Conservation (phyloP, 1,284 basidiomycete species). For the Apiotrichum porosum region DNA sequence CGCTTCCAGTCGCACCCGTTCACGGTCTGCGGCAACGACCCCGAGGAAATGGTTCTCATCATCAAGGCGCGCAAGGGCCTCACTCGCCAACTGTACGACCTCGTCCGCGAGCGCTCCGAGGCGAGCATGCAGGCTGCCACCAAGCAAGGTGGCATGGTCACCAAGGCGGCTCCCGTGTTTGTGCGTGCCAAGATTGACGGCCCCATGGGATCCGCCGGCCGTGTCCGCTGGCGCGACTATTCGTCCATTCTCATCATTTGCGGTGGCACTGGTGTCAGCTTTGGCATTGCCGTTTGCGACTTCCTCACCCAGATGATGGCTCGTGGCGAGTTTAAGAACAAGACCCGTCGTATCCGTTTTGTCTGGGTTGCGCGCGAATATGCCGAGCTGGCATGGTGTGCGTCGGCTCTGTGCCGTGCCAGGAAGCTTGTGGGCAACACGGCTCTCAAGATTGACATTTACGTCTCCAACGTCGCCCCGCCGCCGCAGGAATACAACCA, state of each 20-base stretch:
- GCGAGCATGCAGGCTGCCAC: slow-evolving; percentile 4
- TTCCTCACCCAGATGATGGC: slow-evolving; percentile 63
- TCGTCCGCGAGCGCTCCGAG: slow-evolving; percentile 46
- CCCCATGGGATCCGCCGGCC: slow-evolving; percentile 68
- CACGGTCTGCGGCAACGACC: slow-evolving; percentile 67
- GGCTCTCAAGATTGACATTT: slow-evolving; percentile 70
- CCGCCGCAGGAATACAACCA: not conserved
- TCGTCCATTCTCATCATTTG: slow-evolving; percentile 65
- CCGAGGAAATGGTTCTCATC: slow-evolving; percentile 63
- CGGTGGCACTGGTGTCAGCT: slow-evolving; percentile 75
- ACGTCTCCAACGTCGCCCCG: slow-evolving; percentile 59
- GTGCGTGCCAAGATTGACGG: slow-evolving; percentile 67
- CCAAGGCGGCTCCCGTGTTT: slow-evolving; percentile 24
- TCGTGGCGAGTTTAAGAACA: slow-evolving; percentile 41
- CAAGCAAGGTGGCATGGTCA: slow-evolving; percentile 23
- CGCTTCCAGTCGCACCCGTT: slow-evolving; percentile 72
- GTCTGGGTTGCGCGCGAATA: slow-evolving; percentile 81
- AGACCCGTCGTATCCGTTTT: slow-evolving; percentile 63
- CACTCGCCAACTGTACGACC: slow-evolving; percentile 68
- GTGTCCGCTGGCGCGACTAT: slow-evolving; percentile 63
- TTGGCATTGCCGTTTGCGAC: slow-evolving; percentile 68
- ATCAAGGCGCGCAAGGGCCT: slow-evolving; percentile 72
- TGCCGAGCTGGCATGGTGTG: slow-evolving; percentile 78
- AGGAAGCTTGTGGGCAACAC: slow-evolving; percentile 59
- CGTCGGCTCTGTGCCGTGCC: slow-evolving; percentile 63